phyloP scores from a whole-genome alignment of 192 early-diverging fungal species.

The Coemansia sp. region DNA sequence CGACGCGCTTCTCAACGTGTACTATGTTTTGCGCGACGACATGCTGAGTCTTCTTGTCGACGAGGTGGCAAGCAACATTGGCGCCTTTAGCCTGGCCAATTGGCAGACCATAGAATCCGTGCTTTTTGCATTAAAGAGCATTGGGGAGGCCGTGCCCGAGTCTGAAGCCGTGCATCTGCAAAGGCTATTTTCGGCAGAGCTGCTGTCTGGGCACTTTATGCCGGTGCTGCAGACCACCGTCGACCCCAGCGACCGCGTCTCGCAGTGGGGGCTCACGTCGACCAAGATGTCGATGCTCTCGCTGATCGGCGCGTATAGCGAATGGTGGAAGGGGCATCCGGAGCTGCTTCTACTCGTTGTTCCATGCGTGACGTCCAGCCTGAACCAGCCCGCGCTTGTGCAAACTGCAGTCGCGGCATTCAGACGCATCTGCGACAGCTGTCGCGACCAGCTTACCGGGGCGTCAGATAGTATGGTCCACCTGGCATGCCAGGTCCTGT shows the following conservation, averaged over 20 bases:
- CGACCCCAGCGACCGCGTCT: slow-evolving; percentile 15
- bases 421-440: slow-evolving; percentile 67
- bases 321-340: slow-evolving; percentile 66
- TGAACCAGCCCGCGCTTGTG: slow-evolving; percentile 58
- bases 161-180: slow-evolving; percentile 56
- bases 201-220: slow-evolving; percentile 43
- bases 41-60: slow-evolving; percentile 55
- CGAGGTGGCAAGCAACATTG: slow-evolving; percentile 18
- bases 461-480: slow-evolving; percentile 59
- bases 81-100: slow-evolving; percentile 17
- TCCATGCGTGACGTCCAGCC: slow-evolving; percentile 62
- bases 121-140: slow-evolving; percentile 61
- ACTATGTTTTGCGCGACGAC: slow-evolving; percentile 61
- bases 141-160: slow-evolving; percentile 63
- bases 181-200: slow-evolving; percentile 58
- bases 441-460: slow-evolving; percentile 60
- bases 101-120: slow-evolving; percentile 58
- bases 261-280: slow-evolving; percentile 30
- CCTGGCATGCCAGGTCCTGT: slow-evolving; percentile 57
- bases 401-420: slow-evolving; percentile 63
- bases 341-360: slow-evolving; percentile 57
- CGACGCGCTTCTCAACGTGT: slow-evolving; percentile 67
- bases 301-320: slow-evolving; percentile 61
- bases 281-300: slow-evolving; percentile 24
- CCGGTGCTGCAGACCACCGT: slow-evolving; percentile 29